Evolutionary conservation across 768 basidiomycete species (phyloP).

Genomic region (Auriscalpium vulgare): DNA sequence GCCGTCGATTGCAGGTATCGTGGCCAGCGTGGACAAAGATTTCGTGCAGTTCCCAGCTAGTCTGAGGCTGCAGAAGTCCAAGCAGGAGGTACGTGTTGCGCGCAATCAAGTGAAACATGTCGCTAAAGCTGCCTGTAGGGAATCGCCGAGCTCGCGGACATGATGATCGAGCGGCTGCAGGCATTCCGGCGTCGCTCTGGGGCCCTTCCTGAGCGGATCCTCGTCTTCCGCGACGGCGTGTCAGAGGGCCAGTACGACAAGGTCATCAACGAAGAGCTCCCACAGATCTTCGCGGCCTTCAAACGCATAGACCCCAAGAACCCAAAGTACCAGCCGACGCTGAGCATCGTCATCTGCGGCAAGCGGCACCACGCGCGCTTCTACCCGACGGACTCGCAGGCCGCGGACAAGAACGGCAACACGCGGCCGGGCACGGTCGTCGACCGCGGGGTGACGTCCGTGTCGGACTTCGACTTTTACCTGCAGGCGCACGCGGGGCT

Average conservation of each 20-base stretch:
- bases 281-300: constrained; percentile 55
- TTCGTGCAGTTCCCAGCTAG: constrained; percentile 79
- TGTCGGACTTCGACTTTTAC: constrained; percentile 27
- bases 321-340: constrained; percentile 46
- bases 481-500: constrained; percentile 64
- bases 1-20: constrained; percentile 79
- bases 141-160: constrained; percentile 53
- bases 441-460: constrained; percentile 64
- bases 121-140: constrained; percentile 39
- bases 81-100: constrained; percentile 27
- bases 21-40: constrained; percentile 60
- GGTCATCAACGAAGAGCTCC: constrained; percentile 53
- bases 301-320: constrained; percentile 36
- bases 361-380: constrained; percentile 61
- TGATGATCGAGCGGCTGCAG: constrained; percentile 65
- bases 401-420: constrained; percentile 63
- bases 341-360: constrained; percentile 77
- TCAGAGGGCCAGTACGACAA: constrained; percentile 76
- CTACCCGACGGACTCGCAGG: constrained; percentile 42
- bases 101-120: too few species aligned
- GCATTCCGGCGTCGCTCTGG: constrained; percentile 42
- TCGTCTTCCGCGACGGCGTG: constrained; percentile 77
- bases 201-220: constrained; percentile 54
- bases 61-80: constrained; percentile 54
- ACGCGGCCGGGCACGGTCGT: constrained; percentile 75